Evolutionary conservation across 2,329 filamentous ascomycete genomes (phyloP).

Genomic region (Aureobasidium sp.): DNA sequence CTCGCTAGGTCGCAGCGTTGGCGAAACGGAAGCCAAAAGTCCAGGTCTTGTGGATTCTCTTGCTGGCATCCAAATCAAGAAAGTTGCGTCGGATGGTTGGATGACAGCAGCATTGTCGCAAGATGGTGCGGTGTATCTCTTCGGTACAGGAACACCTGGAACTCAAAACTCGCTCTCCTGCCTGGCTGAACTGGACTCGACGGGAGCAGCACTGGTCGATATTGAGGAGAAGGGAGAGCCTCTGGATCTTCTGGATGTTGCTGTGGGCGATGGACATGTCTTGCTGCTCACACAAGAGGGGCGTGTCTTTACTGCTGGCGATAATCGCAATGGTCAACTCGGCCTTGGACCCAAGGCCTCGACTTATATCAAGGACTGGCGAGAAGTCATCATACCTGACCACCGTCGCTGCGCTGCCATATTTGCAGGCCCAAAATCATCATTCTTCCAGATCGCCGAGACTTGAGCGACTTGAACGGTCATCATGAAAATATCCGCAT

Average conservation of each 20-base stretch:
- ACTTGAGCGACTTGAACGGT: neutral
- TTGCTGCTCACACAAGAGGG: conserved; percentile 47
- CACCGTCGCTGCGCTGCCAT: neutral
- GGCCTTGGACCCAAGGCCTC: conserved; percentile 31
- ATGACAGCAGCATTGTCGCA: conserved; percentile 51
- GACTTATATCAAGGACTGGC: conserved; percentile 24
- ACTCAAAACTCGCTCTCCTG: conserved; percentile 20
- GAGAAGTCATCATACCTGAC: conserved; percentile 17
- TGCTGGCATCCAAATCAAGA: conserved; percentile 45
- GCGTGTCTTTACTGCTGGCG: conserved; percentile 50
- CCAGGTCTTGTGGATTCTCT: conserved; percentile 47
- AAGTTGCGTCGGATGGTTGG: conserved; percentile 50
- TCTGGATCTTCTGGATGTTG: conserved; percentile 48
- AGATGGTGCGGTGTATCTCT: conserved; percentile 54
- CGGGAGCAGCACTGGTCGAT: conserved; percentile 26
- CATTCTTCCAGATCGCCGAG: neutral
- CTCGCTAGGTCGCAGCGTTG: conserved; percentile 48
- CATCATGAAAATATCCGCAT: neutral
- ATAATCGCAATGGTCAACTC: conserved; percentile 54
- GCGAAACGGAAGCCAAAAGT: conserved; percentile 37
- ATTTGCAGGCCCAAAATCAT: conserved; percentile 8
- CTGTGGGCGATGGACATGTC: conserved; percentile 53
- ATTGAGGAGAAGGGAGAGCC: conserved; percentile 35
- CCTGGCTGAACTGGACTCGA: conserved; percentile 20
- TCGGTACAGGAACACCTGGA: conserved; percentile 41